Evolutionary conservation across 2,329 filamentous ascomycete genomes (phyloP).

Genomic region (Hypoxylon sp.): DNA sequence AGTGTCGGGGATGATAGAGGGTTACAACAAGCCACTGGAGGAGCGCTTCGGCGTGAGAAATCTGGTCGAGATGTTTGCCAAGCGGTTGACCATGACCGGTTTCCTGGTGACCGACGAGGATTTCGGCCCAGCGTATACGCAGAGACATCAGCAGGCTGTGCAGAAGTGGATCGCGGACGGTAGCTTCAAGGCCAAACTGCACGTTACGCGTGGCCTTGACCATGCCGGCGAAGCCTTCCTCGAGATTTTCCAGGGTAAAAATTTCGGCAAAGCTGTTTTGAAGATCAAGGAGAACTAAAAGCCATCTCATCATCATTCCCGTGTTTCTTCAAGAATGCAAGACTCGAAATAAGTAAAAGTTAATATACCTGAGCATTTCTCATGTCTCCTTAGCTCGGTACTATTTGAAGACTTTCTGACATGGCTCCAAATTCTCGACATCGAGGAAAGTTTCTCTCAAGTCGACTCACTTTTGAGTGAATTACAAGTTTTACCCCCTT

Average conservation of each 20-base stretch:
- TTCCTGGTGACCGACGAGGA: slow-evolving; percentile 78
- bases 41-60: slow-evolving; percentile 61
- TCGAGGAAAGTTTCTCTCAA: too few relatives aligned
- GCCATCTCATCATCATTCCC: too few relatives aligned
- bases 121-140: slow-evolving; percentile 52
- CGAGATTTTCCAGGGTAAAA: slow-evolving; percentile 74
- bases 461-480: too few relatives aligned
- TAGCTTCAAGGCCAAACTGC: slow-evolving; percentile 72
- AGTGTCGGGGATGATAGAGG: slow-evolving; percentile 76
- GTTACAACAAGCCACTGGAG: slow-evolving; percentile 72
- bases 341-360: too few relatives aligned
- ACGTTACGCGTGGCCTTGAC: slow-evolving; percentile 56
- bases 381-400: too few relatives aligned
- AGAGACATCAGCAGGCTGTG: slow-evolving; percentile 69
- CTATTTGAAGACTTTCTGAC: too few relatives aligned
- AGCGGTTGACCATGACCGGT: slow-evolving; percentile 71
- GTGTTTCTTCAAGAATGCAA: background rate
- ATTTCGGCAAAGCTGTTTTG: slow-evolving; percentile 74
- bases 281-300: slow-evolving; percentile 57
- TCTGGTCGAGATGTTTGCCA: slow-evolving; percentile 45
- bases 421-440: too few relatives aligned
- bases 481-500: too few relatives aligned
- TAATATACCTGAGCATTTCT: too few relatives aligned
- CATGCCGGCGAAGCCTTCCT: slow-evolving; percentile 74
- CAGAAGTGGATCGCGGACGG: slow-evolving; percentile 76